These are phyloP conservation scores for Circinella umbellata DNA, from an alignment of 371 early-diverging fungal species.

Conservation along the genomic window DNA sequence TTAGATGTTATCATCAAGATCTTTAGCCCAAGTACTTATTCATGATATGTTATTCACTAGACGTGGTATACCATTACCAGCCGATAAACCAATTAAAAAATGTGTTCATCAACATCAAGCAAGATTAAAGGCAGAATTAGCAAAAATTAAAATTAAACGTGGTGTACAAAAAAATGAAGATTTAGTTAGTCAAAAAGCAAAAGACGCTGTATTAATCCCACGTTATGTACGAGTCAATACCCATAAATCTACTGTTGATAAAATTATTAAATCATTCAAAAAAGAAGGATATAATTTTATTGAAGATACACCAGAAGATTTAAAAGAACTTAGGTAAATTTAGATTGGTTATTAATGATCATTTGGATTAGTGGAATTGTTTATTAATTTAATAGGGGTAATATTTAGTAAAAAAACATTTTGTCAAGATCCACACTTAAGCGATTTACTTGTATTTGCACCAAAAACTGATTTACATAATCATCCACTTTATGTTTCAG, in stretches of 20 bases:
- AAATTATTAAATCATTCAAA: constrained; percentile 69
- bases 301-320: constrained; percentile 36
- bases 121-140: constrained; percentile 77
- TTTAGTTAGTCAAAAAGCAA: constrained; percentile 65
- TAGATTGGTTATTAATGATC: too few species aligned
- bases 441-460: constrained; percentile 86
- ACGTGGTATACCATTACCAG: constrained; percentile 69
- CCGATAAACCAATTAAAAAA: constrained; percentile 66
- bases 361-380: background rate
- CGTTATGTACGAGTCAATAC: constrained; percentile 80
- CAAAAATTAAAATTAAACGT: constrained; percentile 70
- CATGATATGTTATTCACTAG: constrained; percentile 86
- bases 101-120: constrained; percentile 71
- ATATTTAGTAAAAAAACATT: constrained; percentile 34
- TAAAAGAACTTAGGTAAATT: constrained; percentile 43
- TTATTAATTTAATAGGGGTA: background rate
- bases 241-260: constrained; percentile 68
- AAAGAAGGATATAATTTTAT: constrained; percentile 62
- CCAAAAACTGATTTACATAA: constrained; percentile 84
- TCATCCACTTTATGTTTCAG: constrained; percentile 72
- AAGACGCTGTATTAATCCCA: constrained; percentile 60
- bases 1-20: constrained; percentile 32
- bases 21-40: constrained; percentile 67
- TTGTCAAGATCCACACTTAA: constrained; percentile 75
- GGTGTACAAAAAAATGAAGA: constrained; percentile 70